Conservation (phyloP, 2,329 filamentous ascomycete genomes). For the Alternaria consortialis region DNA sequence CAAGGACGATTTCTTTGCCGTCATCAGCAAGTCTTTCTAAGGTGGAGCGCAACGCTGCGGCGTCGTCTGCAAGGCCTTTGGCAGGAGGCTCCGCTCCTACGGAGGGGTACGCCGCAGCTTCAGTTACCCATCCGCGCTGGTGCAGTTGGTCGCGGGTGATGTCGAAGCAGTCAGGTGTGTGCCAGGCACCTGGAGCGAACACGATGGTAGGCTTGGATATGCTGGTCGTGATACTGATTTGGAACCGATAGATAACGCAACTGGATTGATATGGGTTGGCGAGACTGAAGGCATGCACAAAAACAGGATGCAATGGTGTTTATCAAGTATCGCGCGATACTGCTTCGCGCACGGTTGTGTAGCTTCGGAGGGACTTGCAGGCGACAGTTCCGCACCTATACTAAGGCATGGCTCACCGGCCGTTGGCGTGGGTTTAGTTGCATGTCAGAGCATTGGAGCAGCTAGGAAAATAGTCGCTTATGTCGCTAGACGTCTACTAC, state of each 20-base stretch:
- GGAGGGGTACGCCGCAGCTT: constrained; percentile 7
- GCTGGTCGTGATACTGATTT: background rate
- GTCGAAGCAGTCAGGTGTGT: constrained; percentile 8
- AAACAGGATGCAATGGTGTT: background rate
- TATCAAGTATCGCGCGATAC: background rate
- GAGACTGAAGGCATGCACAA: background rate
- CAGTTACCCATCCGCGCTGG: constrained; percentile 8
- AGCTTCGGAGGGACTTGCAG: background rate
- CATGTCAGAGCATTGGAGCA: too few species aligned
- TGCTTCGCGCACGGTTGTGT: too few species aligned
- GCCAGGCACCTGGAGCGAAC: constrained; percentile 3
- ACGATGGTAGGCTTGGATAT: constrained; percentile 9
- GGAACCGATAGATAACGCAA: background rate
- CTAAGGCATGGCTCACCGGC: too few species aligned
- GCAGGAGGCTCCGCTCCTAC: constrained; percentile 11
- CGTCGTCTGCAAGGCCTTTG: constrained; percentile 9
- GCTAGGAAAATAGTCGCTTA: too few species aligned
- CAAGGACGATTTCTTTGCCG: constrained; percentile 6
- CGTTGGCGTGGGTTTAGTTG: too few species aligned
- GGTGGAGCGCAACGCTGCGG: constrained; percentile 2
- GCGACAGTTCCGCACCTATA: too few species aligned
- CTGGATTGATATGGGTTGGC: too few species aligned
- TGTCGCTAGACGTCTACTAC: too few species aligned
- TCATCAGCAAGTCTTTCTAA: constrained; percentile 3
- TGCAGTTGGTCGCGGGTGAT: constrained; percentile 5